phyloP scores from a whole-genome alignment of 1,139 yeast genomes.

The Taphrina populina region DNA sequence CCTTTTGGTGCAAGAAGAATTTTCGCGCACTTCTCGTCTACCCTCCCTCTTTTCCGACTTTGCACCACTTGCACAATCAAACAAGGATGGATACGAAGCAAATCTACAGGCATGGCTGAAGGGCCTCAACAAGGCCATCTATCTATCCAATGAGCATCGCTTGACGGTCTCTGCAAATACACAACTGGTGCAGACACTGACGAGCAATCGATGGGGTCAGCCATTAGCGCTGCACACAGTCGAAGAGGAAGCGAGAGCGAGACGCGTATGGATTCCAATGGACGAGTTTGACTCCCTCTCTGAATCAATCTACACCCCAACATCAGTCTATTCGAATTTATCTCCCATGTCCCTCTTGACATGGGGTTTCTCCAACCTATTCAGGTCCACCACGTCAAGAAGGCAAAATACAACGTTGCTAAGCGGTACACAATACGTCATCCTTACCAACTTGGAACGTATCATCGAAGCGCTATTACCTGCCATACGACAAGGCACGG shows the following conservation, averaged over 20 bases:
- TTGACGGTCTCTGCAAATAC: conserved; percentile 4
- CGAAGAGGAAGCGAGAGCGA: conserved; percentile 10
- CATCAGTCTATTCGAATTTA: not conserved
- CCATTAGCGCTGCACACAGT: conserved; percentile 22
- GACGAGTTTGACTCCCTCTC: not conserved
- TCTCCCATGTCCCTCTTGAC: conserved; percentile 11
- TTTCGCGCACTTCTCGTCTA: conserved; percentile 46
- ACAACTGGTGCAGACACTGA: conserved; percentile 2
- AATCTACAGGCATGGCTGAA: conserved; percentile 64
- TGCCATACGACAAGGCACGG: not conserved
- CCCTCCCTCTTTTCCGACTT: conserved; percentile 68
- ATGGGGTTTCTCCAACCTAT: conserved; percentile 16
- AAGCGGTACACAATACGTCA: conserved; percentile 12
- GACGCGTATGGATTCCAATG: conserved; percentile 12
- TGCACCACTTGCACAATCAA: conserved; percentile 52
- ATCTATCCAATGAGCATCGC: conserved; percentile 35
- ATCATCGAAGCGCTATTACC: not conserved
- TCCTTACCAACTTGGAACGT: conserved; percentile 11
- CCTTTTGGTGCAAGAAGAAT: conserved; percentile 5
- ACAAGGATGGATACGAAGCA: conserved; percentile 70
- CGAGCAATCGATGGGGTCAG: conserved; percentile 12
- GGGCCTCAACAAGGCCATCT: conserved; percentile 43
- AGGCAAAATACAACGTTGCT: not conserved
- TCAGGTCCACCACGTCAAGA: not conserved
- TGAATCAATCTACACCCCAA: conserved; percentile 13